Evolutionary conservation across 1,139 yeast species (phyloP), one percentile per base, ranked within the genome.

Genomic region (Suhomyces taliae): DNA sequence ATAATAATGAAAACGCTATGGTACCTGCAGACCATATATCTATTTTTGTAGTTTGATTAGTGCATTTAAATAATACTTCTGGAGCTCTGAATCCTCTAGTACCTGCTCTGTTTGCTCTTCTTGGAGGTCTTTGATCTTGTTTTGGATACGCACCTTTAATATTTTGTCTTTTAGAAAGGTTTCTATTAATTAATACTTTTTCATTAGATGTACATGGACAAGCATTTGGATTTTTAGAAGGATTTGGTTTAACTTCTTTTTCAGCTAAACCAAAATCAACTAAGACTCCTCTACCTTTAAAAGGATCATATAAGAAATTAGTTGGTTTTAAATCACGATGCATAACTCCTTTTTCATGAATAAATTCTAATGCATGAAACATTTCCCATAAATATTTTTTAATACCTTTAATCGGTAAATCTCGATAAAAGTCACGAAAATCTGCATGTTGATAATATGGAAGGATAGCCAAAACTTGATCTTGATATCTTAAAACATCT

Each of bases 11-110:
- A 49, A 90, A 70, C 29, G 90, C 79, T 54, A 90, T 87, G 5
- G 90, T 89, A 2, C 97, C 97, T 0, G 91, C 95, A 2, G 96
- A 85, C 97, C 97, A 90, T 12, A 90, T 80, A 65, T 90, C 97
- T 37, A 90, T 81, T 61, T 85, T 85, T 2, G 89, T 81, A 8
- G 87, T 77, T 67, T 91, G 98, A 50, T 87, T 84, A 1, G 89
- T 82, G 65, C 98, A 90, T 64, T 90, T 90, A 66, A 90, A 79
- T 49, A 91, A 70, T 3, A 90, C 97, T 63, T 90, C 98, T 0
- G 97, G 97, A 0, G 98, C 97, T 55, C 98, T 77, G 62, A 90
- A 90, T 0, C 98, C 98, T 57, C 99, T 79, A 0, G 99, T 95
- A 2, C 99, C 99, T 1, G 99, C 99, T 58, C 99, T 82, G 61